Percentiles rank a stretch among this genome's conserved stretches.
Evolutionary conservation across 228 moss, liverwort and hornwort species (phyloP).

Genomic region (Sphagnum magellanicum): DNA sequence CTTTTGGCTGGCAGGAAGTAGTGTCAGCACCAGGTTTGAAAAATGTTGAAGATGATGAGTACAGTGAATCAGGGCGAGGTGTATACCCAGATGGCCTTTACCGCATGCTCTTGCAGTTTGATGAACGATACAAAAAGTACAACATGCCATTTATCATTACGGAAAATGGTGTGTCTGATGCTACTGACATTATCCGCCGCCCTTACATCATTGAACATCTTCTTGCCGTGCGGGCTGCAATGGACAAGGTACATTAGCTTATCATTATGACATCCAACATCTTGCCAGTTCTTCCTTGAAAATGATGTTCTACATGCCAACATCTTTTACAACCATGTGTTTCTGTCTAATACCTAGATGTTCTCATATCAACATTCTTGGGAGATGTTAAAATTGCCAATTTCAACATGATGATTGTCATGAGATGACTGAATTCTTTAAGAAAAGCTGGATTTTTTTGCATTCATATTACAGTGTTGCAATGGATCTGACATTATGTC

Average conservation of each 20-base stretch:
- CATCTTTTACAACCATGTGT: too few relatives aligned
- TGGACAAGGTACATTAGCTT: conserved; percentile 43
- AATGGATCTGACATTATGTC: too few relatives aligned
- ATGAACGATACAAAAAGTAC: conserved; percentile 87
- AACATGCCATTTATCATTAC: conserved; percentile 81
- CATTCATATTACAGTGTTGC: too few relatives aligned
- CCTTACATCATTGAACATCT: conserved; percentile 95
- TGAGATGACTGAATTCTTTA: too few relatives aligned
- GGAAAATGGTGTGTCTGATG: conserved; percentile 97
- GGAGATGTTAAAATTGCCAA: too few relatives aligned
- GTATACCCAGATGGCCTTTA: conserved; percentile 97
- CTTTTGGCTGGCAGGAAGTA: conserved; percentile 47
- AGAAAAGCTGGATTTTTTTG: too few relatives aligned
- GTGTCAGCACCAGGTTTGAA: conserved; percentile 87
- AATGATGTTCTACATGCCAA: too few relatives aligned
- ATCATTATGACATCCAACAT: too few relatives aligned
- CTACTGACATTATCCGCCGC: conserved; percentile 90
- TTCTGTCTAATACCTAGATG: too few relatives aligned
- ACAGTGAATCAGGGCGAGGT: conserved; percentile 95
- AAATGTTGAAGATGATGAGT: conserved; percentile 72
- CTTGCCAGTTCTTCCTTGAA: too few relatives aligned
- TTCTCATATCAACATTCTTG: too few relatives aligned
- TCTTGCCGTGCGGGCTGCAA: conserved; percentile 82
- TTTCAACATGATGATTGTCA: too few relatives aligned
- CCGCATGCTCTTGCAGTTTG: conserved; percentile 64